Conservation (phyloP, 768 basidiomycete genomes). For the Mycena haematopus region DNA sequence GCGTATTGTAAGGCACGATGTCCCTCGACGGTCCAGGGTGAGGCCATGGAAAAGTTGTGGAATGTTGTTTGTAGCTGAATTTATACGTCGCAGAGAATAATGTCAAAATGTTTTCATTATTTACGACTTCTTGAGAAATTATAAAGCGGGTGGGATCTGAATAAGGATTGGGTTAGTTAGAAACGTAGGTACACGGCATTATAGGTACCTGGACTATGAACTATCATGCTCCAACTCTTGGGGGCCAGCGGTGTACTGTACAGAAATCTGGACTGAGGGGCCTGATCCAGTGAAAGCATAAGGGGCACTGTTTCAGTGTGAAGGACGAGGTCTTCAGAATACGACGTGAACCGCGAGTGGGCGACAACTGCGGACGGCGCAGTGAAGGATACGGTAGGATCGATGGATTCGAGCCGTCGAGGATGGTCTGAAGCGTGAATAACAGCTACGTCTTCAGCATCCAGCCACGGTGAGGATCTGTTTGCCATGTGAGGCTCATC, state of each 20-base stretch:
- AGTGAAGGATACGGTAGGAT: conserved; percentile 72
- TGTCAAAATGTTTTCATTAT: conserved; percentile 39
- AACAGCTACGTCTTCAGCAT: conserved; percentile 30
- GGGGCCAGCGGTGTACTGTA: conserved; percentile 71
- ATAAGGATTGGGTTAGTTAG: conserved; percentile 8
- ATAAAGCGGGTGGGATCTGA: conserved; percentile 70
- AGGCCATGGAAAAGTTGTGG: background rate
- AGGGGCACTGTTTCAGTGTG: conserved; percentile 58
- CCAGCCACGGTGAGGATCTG: conserved; percentile 22
- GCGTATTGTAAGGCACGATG: too few species aligned
- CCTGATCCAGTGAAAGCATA: conserved; percentile 30
- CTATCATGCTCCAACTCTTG: conserved; percentile 66
- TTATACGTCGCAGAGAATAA: conserved; percentile 66
- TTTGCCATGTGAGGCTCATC: conserved; percentile 18
- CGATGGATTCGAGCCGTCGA: conserved; percentile 62
- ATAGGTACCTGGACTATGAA: conserved; percentile 50
- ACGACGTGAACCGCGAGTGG: conserved; percentile 61
- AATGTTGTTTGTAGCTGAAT: conserved; percentile 48
- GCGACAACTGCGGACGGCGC: conserved; percentile 55
- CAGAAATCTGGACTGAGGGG: conserved; percentile 42
- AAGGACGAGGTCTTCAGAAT: conserved; percentile 52
- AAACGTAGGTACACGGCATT: background rate
- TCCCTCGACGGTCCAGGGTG: too few species aligned
- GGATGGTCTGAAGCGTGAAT: conserved; percentile 49
- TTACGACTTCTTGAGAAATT: conserved; percentile 67